Evolutionary conservation across 1,284 basidiomycete species (phyloP), one percentile per base, ranked within the genome.

Genomic region (Clitocybe nebularis): DNA sequence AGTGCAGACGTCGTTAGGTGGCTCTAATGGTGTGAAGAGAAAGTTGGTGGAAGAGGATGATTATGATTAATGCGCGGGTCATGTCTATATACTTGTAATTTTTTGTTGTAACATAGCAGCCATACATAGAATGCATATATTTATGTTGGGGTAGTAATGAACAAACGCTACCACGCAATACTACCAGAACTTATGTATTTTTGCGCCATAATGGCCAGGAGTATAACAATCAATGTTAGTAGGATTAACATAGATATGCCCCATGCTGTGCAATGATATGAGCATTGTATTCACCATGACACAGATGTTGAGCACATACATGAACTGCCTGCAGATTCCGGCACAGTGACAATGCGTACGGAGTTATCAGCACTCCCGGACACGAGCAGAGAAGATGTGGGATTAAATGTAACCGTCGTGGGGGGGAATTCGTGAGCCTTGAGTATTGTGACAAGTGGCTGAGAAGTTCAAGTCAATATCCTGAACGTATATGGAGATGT

Each of bases 361-460:
- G 87, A 84, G 60, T 90, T 94, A 64, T 99, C 95, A 4, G 91
- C 89, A 55, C 92, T 93, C 3, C 89, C 93, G 4, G 91, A 93
- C 16, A 93, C 77, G n/a, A 99, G 75, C n/a, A 94, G 54, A 13
- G 73, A 79, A 10, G 85, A 85, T 3, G 80, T 72, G 0, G 92
- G 87, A 59, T 88, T 94, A 71, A 99, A 98, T 44, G 78, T 79
- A 43, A 99, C 66, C 1, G 87, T 84, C 0, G 95, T 99, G 1
- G 92, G 81, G 2, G 96, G 92, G 62, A 99, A 95, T 50, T 93
- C 91, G 63, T 99, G 96, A 0, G 94, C 89, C 61, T 92, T 89
- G 36, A 97, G 72, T 47, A 99, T 94, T 23, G 84, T 84, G 23
- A 92, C 67, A 6, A 94, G 64, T 0, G 93, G 92, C 92, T 96